Evolutionary conservation across 2,329 filamentous ascomycete species (phyloP).

Genomic region (Didymella lethalis): DNA sequence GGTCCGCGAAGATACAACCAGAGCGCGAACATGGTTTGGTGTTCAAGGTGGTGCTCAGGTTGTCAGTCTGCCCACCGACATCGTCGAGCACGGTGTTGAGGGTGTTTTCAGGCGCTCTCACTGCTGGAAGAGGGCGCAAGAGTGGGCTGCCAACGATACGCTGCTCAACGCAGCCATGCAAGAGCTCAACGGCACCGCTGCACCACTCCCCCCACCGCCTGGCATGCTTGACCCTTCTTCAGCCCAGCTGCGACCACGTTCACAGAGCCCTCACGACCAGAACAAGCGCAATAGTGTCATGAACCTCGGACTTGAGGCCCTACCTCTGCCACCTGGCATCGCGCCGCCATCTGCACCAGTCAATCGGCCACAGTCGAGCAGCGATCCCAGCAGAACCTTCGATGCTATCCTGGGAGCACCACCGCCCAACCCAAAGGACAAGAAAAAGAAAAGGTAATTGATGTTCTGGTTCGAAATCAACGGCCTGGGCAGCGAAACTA

Average conservation of each 20-base stretch:
- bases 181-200: conserved; percentile 41
- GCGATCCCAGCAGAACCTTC: conserved; percentile 57
- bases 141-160: conserved; percentile 61
- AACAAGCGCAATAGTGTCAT: conserved; percentile 55
- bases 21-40: conserved; percentile 74
- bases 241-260: conserved; percentile 30
- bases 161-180: conserved; percentile 47
- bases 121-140: conserved; percentile 71
- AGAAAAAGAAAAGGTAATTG: conserved; percentile 42
- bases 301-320: conserved; percentile 56
- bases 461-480: not conserved
- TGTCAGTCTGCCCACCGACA: conserved; percentile 68
- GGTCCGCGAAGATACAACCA: conserved; percentile 67
- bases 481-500: conserved; percentile 10
- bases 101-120: conserved; percentile 73
- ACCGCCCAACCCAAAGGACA: conserved; percentile 36
- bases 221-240: conserved; percentile 36
- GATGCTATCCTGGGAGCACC: conserved; percentile 55
- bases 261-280: conserved; percentile 37
- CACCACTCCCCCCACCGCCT: conserved; percentile 45
- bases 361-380: conserved; percentile 41
- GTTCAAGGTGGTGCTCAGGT: conserved; percentile 71
- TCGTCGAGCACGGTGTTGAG: conserved; percentile 72
- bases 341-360: conserved; percentile 43
- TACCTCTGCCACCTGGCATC: conserved; percentile 56